A percentile compares a stretch with the other conserved stretches of the same genome.
Conservation (phyloP, 2,329 filamentous ascomycete species). For the Colletotrichum chlorophyti region DNA sequence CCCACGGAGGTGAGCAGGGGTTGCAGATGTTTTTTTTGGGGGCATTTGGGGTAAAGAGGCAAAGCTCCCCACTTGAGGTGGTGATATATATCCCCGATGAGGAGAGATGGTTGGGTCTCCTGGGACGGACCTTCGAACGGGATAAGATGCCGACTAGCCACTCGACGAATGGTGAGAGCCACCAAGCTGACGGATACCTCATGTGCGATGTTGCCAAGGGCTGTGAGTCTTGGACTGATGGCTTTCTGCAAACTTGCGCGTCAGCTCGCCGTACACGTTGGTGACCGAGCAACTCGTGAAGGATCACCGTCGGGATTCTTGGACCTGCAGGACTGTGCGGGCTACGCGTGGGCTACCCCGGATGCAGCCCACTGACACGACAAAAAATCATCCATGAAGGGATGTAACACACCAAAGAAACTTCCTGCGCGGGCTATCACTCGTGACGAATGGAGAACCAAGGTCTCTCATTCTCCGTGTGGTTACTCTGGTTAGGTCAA, state of each 20-base stretch:
- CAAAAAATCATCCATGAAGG: constrained; percentile 1
- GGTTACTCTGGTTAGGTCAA: neutral
- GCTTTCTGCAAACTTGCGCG: no score
- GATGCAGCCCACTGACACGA: neutral
- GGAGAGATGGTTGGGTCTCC: neutral
- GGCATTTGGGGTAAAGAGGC: constrained; percentile 6
- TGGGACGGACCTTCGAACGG: neutral
- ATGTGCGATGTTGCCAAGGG: neutral
- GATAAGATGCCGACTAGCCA: constrained; percentile 9
- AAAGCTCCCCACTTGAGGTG: constrained; percentile 3
- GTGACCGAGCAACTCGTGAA: no score
- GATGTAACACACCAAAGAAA: neutral
- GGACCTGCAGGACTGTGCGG: neutral
- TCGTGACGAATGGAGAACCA: constrained; percentile 14
- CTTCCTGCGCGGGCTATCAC: no score
- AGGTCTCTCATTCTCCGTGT: constrained; percentile 15
- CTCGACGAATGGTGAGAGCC: neutral
- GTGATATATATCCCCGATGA: constrained; percentile 23
- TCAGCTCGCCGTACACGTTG: no score
- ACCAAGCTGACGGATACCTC: neutral
- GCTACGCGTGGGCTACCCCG: neutral
- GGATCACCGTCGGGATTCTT: neutral
- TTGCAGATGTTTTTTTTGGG: neutral
- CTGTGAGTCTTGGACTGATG: neutral
- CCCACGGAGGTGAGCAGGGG: constrained; percentile 9